These are phyloP conservation scores for Ganoderma sinense DNA, from an alignment of 1,284 basidiomycete genomes.

Conservation along the genomic window DNA sequence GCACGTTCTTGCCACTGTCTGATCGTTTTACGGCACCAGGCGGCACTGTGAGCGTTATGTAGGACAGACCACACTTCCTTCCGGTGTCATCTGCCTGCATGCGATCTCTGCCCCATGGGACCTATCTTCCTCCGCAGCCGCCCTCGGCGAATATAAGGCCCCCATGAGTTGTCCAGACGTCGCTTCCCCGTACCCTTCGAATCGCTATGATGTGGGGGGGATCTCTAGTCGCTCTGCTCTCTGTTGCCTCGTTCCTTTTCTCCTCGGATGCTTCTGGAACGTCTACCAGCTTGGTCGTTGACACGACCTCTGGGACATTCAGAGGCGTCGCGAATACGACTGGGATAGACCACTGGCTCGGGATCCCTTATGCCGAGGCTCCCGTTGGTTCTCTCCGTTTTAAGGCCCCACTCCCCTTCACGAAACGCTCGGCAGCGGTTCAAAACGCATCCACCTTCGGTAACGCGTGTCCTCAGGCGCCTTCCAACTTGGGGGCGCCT, in stretches of 20 bases:
- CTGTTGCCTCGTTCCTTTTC: background rate
- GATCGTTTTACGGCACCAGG: background rate
- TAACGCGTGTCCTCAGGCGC: conserved; percentile 63
- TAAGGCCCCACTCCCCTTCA: conserved; percentile 64
- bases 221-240: background rate
- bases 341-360: conserved; percentile 61
- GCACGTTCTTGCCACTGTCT: background rate
- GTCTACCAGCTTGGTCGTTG: conserved; percentile 38
- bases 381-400: conserved; percentile 64
- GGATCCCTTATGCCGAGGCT: conserved; percentile 72
- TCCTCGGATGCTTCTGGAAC: conserved; percentile 2
- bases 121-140: background rate
- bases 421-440: conserved; percentile 39
- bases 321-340: conserved; percentile 49
- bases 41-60: background rate
- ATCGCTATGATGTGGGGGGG: background rate
- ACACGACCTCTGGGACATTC: conserved; percentile 53
- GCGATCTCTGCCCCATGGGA: background rate
- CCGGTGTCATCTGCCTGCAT: background rate
- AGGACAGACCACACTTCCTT: background rate
- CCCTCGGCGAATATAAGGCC: background rate
- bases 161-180: background rate
- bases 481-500: conserved; percentile 51
- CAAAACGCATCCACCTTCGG: conserved; percentile 59
- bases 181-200: background rate